phyloP scores from a whole-genome alignment of 805 yeast genomes.

The Candida qinlingensis region DNA sequence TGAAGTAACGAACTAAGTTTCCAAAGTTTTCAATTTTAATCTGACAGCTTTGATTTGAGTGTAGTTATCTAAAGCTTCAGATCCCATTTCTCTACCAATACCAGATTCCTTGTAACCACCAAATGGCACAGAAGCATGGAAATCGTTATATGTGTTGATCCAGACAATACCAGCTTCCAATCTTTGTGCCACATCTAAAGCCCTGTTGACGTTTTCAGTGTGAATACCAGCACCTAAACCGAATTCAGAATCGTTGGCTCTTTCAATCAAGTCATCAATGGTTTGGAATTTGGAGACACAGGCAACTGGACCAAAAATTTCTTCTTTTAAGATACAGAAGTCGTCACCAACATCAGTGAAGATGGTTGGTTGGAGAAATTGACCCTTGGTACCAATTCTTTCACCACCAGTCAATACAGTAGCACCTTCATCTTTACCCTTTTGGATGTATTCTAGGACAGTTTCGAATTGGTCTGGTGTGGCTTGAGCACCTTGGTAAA shows the following conservation, averaged over 20 bases:
- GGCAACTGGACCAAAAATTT: slow-evolving; percentile 79
- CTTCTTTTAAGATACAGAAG: slow-evolving; percentile 63
- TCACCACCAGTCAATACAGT: slow-evolving; percentile 68
- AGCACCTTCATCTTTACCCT: slow-evolving; percentile 67
- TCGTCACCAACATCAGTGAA: slow-evolving; percentile 62
- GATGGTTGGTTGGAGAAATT: slow-evolving; percentile 67
- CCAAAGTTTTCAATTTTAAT: slow-evolving; percentile 29
- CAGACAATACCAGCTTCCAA: slow-evolving; percentile 74
- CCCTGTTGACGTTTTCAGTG: slow-evolving; percentile 56
- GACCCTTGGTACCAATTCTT: slow-evolving; percentile 60
- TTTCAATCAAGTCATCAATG: slow-evolving; percentile 57
- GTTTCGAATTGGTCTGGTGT: slow-evolving; percentile 65
- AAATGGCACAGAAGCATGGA: slow-evolving; percentile 70
- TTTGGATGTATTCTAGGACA: slow-evolving; percentile 59
- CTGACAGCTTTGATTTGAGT: slow-evolving; percentile 74
- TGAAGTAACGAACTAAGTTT: slow-evolving; percentile 6
- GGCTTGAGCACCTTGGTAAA: slow-evolving; percentile 76
- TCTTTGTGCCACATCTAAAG: slow-evolving; percentile 56
- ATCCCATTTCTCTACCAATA: slow-evolving; percentile 84
- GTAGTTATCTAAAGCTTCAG: slow-evolving; percentile 70
- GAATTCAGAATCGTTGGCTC: slow-evolving; percentile 67
- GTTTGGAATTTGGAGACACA: slow-evolving; percentile 63
- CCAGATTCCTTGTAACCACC: slow-evolving; percentile 82
- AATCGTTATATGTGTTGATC: slow-evolving; percentile 77
- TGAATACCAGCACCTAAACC: slow-evolving; percentile 83